Evolutionary conservation across 257 asterid genomes (phyloP).

Genomic region (Solanum infundibuliforme): DNA sequence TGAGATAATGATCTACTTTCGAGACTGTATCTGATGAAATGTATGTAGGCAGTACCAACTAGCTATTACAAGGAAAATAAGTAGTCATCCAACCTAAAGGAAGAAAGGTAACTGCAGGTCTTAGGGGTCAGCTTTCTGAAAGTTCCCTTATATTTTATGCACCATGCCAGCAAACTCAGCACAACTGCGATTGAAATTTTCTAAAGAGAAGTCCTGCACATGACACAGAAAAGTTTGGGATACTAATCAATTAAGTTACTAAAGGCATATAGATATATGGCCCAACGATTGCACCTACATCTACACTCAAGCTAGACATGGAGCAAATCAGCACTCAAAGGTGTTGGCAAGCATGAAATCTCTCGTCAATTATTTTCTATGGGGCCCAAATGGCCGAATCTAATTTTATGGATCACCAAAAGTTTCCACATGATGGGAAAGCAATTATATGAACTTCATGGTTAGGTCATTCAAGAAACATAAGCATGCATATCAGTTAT

Average conservation of each 20-base stretch:
- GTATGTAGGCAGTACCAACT: not conserved
- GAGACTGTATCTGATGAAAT: not conserved
- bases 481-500: not conserved
- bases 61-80: not conserved
- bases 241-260: slow-evolving; percentile 10
- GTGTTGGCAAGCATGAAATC: not conserved
- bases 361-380: not conserved
- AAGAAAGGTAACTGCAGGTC: slow-evolving; percentile 5
- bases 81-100: slow-evolving; percentile 39
- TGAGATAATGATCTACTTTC: not conserved
- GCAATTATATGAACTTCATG: not conserved
- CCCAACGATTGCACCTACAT: not conserved
- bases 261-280: not conserved
- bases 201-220: slow-evolving; percentile 85
- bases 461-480: not conserved
- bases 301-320: not conserved
- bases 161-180: slow-evolving; percentile 42
- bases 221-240: slow-evolving; percentile 19
- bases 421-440: not conserved
- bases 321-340: not conserved
- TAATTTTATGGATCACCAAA: not conserved
- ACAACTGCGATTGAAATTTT: slow-evolving; percentile 47
- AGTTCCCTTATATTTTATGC: slow-evolving; percentile 37
- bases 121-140: slow-evolving; percentile 24
- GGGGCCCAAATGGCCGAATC: not conserved